phyloP scores from a whole-genome alignment of 108 stramenopile species.

The Fragilaria radians region DNA sequence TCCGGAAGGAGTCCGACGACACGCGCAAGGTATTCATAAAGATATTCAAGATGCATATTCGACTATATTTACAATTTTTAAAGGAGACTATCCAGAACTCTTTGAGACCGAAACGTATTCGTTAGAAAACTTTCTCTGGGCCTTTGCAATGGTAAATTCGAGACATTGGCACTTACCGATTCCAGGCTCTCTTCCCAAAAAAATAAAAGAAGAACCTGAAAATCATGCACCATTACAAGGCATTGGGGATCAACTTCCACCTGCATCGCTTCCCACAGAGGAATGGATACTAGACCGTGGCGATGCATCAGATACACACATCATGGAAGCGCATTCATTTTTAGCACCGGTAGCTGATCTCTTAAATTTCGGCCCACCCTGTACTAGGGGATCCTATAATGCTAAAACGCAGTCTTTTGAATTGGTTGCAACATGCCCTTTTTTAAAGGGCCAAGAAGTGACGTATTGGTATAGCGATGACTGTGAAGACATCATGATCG shows the following conservation, averaged over 20 bases:
- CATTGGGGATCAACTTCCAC: slow-evolving; percentile 15
- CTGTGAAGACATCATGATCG: slow-evolving; percentile 70
- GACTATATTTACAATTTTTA: slow-evolving; percentile 36
- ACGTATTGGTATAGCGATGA: slow-evolving; percentile 82
- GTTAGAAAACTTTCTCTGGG: slow-evolving; percentile 70
- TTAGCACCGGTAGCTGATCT: slow-evolving; percentile 79
- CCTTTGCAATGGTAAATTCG: slow-evolving; percentile 82
- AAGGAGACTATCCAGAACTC: slow-evolving; percentile 38
- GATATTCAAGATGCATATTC: slow-evolving; percentile 70
- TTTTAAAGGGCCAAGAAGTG: slow-evolving; percentile 71
- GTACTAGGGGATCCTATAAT: slow-evolving; percentile 73
- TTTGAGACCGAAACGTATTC: slow-evolving; percentile 63
- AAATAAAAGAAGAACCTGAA: background rate
- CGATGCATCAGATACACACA: background rate
- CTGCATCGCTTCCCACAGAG: slow-evolving; percentile 43
- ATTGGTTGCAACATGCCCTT: slow-evolving; percentile 64
- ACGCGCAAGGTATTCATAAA: slow-evolving; percentile 47
- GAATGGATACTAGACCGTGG: slow-evolving; percentile 37
- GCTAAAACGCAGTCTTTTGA: slow-evolving; percentile 56
- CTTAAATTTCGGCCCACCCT: slow-evolving; percentile 81
- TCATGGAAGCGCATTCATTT: slow-evolving; percentile 51
- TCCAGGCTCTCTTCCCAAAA: slow-evolving; percentile 26
- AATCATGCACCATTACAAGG: slow-evolving; percentile 1
- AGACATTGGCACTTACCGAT: slow-evolving; percentile 75
- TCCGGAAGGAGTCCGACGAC: slow-evolving; percentile 35